Base-by-base conservation (phyloP, 169 alveolate genomes). In the Eimeria sp. region DNA sequence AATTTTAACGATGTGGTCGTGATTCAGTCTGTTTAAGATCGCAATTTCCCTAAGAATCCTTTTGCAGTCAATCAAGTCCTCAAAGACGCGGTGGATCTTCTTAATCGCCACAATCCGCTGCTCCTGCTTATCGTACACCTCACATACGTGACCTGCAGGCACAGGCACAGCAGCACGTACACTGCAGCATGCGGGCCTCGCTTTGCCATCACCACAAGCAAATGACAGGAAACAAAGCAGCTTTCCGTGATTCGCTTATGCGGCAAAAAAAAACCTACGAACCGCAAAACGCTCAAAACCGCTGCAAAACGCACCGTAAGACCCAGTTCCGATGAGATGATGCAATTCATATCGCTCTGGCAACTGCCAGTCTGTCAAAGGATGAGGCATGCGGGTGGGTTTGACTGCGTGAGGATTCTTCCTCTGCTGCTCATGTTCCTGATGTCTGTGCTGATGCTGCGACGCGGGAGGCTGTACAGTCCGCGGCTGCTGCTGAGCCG, bases 51-150 rank as follows among this genome's bases (percentile, higher is more conserved):
- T 97, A 70, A 99, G 97, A 73, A 99, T 98, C 75, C 99, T 97
- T 87, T 99, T 99, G 97, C 99, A 99, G 95, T 99, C 99, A 30
- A 99, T 98, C 75, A 99, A 97, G 95, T 99, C 99, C 78, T 99
- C 99, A 92, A 99, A 99, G 67, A 99, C 99, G 87, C 99, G 98
- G 95, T 98, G 98, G 90, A 99, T 98, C 96, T 98, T 98, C 97
- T 99, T 99, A 86, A 99, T 99, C 34, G 99, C 99, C 0, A 99
- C 99, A 65, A 97, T 96, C 54, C 98, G 97, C 89, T 98, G 98
- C 94, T 97, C 94, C 45, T 98, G 97, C 45, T 95, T 82, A 96
- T 97, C 97, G 75, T 92, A 96, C 58, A 97, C 97, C 89, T 96
- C 97, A 40, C 97, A 94, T 2, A 96, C 97, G 75, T 89, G 96